Percentiles rank a stretch among this genome's conserved stretches.
Evolutionary conservation across 23 red algal genomes (phyloP).

Genomic region (Gracilaria caudata): DNA sequence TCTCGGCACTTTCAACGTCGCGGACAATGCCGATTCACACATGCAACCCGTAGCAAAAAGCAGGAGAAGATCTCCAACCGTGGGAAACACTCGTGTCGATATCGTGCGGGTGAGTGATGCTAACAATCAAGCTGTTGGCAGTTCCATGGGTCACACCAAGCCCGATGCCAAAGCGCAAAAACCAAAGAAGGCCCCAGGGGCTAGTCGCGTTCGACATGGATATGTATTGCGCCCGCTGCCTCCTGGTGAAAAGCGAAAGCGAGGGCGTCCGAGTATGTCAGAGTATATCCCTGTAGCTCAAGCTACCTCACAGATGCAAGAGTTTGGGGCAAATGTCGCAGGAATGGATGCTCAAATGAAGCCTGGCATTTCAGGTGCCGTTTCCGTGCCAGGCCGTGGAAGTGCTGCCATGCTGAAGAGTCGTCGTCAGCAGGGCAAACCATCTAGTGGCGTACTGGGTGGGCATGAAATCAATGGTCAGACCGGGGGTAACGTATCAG

Average conservation of each 20-base stretch:
- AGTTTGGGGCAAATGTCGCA: background rate
- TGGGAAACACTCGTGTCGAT: background rate
- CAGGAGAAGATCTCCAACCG: background rate
- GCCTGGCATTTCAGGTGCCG: background rate
- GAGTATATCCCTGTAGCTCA: slow-evolving; percentile 56
- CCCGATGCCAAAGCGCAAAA: background rate
- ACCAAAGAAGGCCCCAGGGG: background rate
- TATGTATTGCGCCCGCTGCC: slow-evolving; percentile 40
- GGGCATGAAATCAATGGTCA: slow-evolving; percentile 20
- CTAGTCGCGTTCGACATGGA: slow-evolving; percentile 20
- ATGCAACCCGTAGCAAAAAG: background rate
- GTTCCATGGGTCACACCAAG: background rate
- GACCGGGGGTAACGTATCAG: background rate
- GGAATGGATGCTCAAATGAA: background rate
- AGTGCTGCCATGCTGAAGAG: slow-evolving; percentile 23
- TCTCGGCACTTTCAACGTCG: background rate
- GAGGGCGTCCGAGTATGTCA: slow-evolving; percentile 63
- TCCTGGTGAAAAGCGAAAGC: slow-evolving; percentile 58
- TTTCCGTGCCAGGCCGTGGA: slow-evolving; percentile 19
- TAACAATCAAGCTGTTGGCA: background rate
- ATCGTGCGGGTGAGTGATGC: background rate
- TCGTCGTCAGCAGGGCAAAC: slow-evolving; percentile 13
- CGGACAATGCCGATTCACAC: background rate
- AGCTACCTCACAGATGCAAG: slow-evolving; percentile 13
- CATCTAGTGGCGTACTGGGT: background rate